These are phyloP conservation scores for Rhododendron williamsianum DNA, from an alignment of 148 eudicot genomes.

Conservation along the genomic window DNA sequence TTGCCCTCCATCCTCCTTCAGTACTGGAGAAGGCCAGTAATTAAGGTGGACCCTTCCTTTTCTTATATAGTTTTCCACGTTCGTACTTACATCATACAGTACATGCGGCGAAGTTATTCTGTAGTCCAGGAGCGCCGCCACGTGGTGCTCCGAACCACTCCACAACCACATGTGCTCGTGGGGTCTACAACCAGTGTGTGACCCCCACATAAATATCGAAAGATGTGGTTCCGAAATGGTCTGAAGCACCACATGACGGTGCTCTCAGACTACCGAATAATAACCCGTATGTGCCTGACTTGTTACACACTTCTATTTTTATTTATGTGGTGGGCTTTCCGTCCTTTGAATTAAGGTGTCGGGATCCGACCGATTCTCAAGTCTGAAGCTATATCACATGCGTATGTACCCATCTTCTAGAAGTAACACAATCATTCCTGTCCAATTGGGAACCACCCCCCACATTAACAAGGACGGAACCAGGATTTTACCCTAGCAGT, in stretches of 20 bases:
- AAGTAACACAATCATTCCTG: neutral
- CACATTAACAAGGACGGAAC: neutral
- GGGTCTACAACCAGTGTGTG: neutral
- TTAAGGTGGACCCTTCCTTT: neutral
- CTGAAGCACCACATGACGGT: too few species aligned
- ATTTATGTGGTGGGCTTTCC: neutral
- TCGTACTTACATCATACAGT: neutral
- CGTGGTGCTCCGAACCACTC: neutral
- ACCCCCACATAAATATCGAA: neutral
- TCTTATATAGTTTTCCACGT: neutral
- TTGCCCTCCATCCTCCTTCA: slow-evolving; percentile 12
- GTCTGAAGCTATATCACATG: neutral
- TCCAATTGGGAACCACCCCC: neutral
- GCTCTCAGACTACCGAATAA: neutral
- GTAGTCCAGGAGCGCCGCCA: neutral
- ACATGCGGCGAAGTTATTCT: neutral
- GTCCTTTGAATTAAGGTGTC: neutral
- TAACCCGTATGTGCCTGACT: neutral
- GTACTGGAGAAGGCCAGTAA: neutral
- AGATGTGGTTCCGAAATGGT: neutral
- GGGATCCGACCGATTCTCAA: neutral
- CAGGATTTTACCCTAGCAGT: too few species aligned
- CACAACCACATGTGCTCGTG: neutral
- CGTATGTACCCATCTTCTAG: neutral
- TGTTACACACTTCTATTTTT: neutral